Evolutionary conservation across 192 early-diverging fungal species (phyloP), one percentile per base, ranked within the genome.

Genomic region (Linnemannia zychae): DNA sequence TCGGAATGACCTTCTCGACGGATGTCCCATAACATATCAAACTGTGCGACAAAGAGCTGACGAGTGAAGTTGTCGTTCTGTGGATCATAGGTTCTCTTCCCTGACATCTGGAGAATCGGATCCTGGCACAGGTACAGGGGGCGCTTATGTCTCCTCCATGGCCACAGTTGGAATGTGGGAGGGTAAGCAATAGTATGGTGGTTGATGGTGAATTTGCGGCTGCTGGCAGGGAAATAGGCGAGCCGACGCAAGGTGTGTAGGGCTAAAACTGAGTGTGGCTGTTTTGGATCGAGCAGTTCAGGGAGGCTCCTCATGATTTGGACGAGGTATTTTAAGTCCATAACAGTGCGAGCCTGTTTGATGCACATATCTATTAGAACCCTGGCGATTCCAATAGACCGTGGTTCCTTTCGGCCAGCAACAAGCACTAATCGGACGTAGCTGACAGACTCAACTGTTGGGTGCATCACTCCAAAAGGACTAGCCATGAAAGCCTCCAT

Each of bases 21-120:
- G 48, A 49, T 15, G 5, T 49, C 48, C 80, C 80, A 81, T n/a
- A 81, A 31, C 67, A 81, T 60, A 34, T 72, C 60, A 40, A 81
- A 81, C 2, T 69, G 67, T 0, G 80, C 80, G 18, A 81, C 80
- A 24, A 72, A 81, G 2, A 81, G 1, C 15, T 72, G 74, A 2
- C 60, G 57, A 6, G 72, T 73, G 40, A 74, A 81, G 47, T 69
- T 73, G 53, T 81, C 79, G 40, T 81, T 81, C 11, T 1, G 50
- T 13, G 48, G 66, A 49, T 81, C 53, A 22, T 28, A 36, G 22
- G n/a, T 4, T n/a, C n/a, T 38, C 2, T 36, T 40, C 7, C 48
- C 60, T 18, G 67, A 34, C 7, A 81, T 24, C 40, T 75, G 49
- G 11, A 73, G 18, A 28, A 81, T 72, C 18, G 79, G 79, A 33